These are phyloP conservation scores for Neofusicoccum umdonicola DNA, from an alignment of 2,329 filamentous ascomycete genomes.

Conservation along the genomic window DNA sequence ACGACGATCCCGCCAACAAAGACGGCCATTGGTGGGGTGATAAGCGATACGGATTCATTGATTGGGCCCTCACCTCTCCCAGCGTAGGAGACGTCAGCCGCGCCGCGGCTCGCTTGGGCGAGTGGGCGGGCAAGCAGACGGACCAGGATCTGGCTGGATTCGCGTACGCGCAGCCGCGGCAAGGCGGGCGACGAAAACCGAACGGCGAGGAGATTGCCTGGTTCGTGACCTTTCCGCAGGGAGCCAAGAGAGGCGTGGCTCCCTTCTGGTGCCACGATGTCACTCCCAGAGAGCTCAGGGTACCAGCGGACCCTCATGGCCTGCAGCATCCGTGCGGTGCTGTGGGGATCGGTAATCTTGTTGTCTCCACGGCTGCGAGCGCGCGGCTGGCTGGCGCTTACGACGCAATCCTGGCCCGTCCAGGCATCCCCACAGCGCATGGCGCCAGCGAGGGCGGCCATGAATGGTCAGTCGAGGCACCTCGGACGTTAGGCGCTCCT, in stretches of 20 bases:
- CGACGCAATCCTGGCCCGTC: not conserved
- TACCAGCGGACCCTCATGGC: conserved; percentile 46
- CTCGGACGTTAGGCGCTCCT: not conserved
- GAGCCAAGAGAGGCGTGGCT: conserved; percentile 48
- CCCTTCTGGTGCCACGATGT: conserved; percentile 65
- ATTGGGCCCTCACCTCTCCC: conserved; percentile 59
- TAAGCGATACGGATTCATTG: conserved; percentile 54
- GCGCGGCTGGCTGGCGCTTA: not conserved
- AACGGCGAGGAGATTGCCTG: conserved; percentile 60
- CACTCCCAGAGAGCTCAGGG: conserved; percentile 55
- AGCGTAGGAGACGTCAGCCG: conserved; percentile 21
- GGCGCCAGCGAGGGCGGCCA: not conserved
- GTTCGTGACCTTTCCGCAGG: conserved; percentile 54
- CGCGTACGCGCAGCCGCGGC: not conserved
- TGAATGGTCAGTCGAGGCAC: not conserved
- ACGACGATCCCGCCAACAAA: conserved; percentile 43
- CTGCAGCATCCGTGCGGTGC: conserved; percentile 53
- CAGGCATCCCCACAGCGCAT: not conserved
- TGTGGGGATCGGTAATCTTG: conserved; percentile 41
- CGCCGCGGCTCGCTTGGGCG: not conserved
- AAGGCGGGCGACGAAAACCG: conserved; percentile 32
- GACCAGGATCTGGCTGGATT: not conserved
- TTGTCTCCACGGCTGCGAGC: conserved; percentile 24
- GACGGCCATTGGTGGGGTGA: conserved; percentile 58
- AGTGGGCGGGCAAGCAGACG: not conserved